Base-by-base conservation (phyloP, 1,284 basidiomycete species). In the Cutaneotrichosporon daszewskae region DNA sequence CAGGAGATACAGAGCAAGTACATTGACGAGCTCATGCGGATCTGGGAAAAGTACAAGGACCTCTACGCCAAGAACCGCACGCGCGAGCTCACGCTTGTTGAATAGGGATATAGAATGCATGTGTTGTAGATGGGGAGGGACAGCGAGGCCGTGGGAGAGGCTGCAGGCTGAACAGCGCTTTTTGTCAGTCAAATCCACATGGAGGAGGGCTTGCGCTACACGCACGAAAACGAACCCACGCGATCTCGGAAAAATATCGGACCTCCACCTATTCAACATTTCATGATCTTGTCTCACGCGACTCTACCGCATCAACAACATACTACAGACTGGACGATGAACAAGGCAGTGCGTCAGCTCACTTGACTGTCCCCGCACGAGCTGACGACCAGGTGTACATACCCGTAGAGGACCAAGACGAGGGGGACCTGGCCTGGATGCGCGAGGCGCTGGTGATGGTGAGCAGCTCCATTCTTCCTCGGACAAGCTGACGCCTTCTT, bases 31-130 rank as follows among this genome's bases (percentile, higher is more conserved):
- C 75, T 96, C 14, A 84, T 85, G 60, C 76, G 90, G 39, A 92
- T 95, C 56, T 96, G 91, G 91, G 79, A 96, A 64, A 82, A 83
- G 18, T 91, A 96, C 76, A 95, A 95, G 50, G 70, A 73, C 43
- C 51, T 72, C 9, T 73, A 72, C 40, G 72, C 72, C 9, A 58
- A 65, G 40, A 62, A 71, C 40, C 51, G 72, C 24, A 72, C 69
- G 14, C 66, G 66, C 33, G 72, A 72, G 45, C 50, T 72, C 43
- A 68, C 64, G 8, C 39, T 72, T 12, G 65, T 72, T 1, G 69
- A 68, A 33, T 72, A 43, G 14, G 28, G 7, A n/a, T 8, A 31
- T 9, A 31, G 9, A 10, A 14, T 31, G 28, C 28, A 31, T 31
- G 16, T 31, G 28, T n/a, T 14, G 8, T 31, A 16, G 13, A 31